These are phyloP conservation scores for Neocucurbitaria cava DNA, from an alignment of 2,329 filamentous ascomycete species.

Conservation along the genomic window DNA sequence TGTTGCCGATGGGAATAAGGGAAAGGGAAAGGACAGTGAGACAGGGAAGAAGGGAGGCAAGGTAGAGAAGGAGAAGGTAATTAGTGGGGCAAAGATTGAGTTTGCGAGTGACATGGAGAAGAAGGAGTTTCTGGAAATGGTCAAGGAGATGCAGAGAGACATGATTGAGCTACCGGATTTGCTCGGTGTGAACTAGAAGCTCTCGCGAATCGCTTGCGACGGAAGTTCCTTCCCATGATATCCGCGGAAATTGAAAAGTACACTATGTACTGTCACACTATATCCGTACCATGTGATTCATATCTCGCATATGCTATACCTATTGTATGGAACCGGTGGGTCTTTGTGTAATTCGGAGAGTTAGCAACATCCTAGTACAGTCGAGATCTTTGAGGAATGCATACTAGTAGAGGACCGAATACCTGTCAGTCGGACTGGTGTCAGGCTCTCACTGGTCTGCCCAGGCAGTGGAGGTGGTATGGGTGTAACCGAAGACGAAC, in stretches of 20 bases:
- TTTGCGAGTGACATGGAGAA: slow-evolving; percentile 54
- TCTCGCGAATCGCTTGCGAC: background rate
- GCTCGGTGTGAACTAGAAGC: slow-evolving; percentile 33
- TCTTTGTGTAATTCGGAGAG: no score
- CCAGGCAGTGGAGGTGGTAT: background rate
- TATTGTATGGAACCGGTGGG: no score
- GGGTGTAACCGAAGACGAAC: background rate
- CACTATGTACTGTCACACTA: no score
- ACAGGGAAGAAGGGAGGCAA: slow-evolving; percentile 7
- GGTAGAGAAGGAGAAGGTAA: slow-evolving; percentile 47
- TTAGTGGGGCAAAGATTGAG: slow-evolving; percentile 53
- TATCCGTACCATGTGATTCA: no score
- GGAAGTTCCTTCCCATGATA: background rate
- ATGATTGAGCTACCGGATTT: slow-evolving; percentile 50
- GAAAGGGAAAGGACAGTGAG: slow-evolving; percentile 13
- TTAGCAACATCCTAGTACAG: no score
- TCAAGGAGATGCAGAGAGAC: slow-evolving; percentile 47
- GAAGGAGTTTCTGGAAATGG: slow-evolving; percentile 47
- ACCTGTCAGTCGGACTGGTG: no score
- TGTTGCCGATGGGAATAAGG: slow-evolving; percentile 12
- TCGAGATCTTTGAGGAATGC: no score
- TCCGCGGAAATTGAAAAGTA: background rate
- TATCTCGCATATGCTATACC: no score
- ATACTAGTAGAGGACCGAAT: no score
- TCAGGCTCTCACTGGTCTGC: no score